phyloP scores from a whole-genome alignment of 2,329 filamentous ascomycete genomes.

The Macrophomina tecta region DNA sequence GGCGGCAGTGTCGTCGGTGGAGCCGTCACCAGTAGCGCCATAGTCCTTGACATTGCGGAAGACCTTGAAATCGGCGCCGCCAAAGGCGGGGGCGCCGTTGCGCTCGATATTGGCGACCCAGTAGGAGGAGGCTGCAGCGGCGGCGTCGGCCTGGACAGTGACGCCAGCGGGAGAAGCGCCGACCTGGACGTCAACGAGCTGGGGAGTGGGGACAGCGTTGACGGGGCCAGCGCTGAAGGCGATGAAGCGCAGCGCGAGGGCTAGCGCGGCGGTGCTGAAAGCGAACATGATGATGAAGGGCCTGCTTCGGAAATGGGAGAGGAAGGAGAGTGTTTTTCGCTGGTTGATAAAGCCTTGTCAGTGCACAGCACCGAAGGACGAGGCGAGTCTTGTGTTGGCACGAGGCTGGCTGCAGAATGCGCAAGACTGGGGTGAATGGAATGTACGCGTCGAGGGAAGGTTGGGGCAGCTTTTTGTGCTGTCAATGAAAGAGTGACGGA shows the following conservation, averaged over 20 bases:
- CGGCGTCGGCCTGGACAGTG: slow-evolving; percentile 33
- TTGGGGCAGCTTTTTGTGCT: slow-evolving; percentile 14
- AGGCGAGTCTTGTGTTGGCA: slow-evolving; percentile 10
- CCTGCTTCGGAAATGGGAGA: slow-evolving; percentile 26
- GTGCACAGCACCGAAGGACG: slow-evolving; percentile 24
- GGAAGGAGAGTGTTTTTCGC: slow-evolving; percentile 14
- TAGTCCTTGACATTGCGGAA: slow-evolving; percentile 58
- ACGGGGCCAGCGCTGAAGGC: slow-evolving; percentile 34
- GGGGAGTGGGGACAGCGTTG: slow-evolving; percentile 28
- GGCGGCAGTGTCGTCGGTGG: slow-evolving; percentile 82
- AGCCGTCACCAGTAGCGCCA: slow-evolving; percentile 61
- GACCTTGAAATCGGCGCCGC: slow-evolving; percentile 65
- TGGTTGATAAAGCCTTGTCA: slow-evolving; percentile 29
- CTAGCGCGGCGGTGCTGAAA: slow-evolving; percentile 44
- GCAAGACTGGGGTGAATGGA: slow-evolving; percentile 15
- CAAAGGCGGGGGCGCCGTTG: slow-evolving; percentile 72
- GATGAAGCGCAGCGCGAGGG: slow-evolving; percentile 44
- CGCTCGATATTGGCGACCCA: slow-evolving; percentile 75
- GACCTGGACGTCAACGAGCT: neutral
- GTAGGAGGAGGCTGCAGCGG: slow-evolving; percentile 55
- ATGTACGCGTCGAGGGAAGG: slow-evolving; percentile 24
- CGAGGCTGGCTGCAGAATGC: slow-evolving; percentile 26
- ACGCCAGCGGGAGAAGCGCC: slow-evolving; percentile 37
- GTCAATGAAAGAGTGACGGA: slow-evolving; percentile 18
- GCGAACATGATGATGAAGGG: slow-evolving; percentile 46